Evolutionary conservation across 495 filamentous ascomycete species (phyloP).

Genomic region (Xylaria grammica): DNA sequence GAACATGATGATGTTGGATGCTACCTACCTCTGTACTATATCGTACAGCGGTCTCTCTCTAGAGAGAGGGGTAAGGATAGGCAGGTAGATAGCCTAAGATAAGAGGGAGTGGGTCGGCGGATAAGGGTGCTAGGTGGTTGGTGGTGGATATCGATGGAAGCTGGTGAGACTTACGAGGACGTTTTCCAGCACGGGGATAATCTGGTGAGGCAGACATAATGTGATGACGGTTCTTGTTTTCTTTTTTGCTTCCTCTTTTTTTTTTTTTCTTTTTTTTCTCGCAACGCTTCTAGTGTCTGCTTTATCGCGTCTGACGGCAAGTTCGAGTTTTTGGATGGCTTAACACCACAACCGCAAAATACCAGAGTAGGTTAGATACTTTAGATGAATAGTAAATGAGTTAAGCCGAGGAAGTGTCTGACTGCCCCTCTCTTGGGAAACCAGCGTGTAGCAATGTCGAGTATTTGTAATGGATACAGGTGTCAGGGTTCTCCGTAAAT

Average conservation of each 20-base stretch:
- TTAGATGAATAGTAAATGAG: too few species aligned
- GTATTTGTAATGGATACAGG: constrained; percentile 12
- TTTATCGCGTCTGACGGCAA: neutral
- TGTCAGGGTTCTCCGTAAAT: neutral
- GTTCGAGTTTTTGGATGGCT: neutral
- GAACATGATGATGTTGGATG: too few species aligned
- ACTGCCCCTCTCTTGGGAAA: neutral
- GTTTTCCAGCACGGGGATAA: constrained; percentile 36
- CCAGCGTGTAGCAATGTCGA: neutral
- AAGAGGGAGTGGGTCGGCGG: neutral
- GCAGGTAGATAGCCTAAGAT: neutral
- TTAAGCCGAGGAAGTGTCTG: neutral
- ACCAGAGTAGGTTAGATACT: too few species aligned
- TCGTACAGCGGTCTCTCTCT: too few species aligned
- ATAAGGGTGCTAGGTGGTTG: neutral
- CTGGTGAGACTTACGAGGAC: constrained; percentile 34
- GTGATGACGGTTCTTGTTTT: neutral
- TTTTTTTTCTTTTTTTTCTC: neutral
- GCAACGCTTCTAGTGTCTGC: neutral
- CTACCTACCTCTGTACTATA: too few species aligned
- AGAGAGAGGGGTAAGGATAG: too few species aligned
- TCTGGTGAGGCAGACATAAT: constrained; percentile 26
- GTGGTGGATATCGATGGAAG: neutral
- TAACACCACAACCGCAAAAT: too few species aligned
- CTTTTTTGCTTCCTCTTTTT: neutral